Evolutionary conservation across 768 basidiomycete genomes (phyloP).

Genomic region (Tricholoma bakamatsutake): DNA sequence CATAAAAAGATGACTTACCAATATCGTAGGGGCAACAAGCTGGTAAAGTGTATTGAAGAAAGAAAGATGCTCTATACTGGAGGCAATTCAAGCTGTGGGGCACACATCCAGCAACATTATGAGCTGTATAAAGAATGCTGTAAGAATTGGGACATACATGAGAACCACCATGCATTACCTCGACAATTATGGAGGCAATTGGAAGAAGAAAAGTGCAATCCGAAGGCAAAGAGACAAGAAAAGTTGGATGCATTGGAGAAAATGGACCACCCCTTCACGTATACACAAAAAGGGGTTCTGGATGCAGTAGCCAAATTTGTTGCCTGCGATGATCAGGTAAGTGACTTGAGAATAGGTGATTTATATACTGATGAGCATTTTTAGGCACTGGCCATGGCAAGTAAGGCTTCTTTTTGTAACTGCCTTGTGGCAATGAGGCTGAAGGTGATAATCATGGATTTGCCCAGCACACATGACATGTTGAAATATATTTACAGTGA

Average conservation of each 20-base stretch:
- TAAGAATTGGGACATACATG: neutral
- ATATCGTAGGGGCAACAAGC: neutral
- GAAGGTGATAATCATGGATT: neutral
- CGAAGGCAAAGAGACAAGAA: constrained; percentile 1
- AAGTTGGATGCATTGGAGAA: neutral
- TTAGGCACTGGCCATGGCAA: neutral
- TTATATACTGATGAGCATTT: too few relatives aligned
- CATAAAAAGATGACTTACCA: neutral
- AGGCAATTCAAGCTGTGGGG: constrained; percentile 1
- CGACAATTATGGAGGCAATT: constrained; percentile 2
- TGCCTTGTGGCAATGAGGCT: neutral
- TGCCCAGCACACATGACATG: neutral
- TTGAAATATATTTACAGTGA: neutral
- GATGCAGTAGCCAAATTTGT: neutral
- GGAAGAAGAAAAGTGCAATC: neutral
- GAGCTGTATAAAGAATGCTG: neutral
- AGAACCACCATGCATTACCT: constrained; percentile 9
- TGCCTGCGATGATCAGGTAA: constrained; percentile 1
- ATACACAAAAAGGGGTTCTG: neutral
- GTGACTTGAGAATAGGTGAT: too few relatives aligned
- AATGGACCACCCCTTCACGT: neutral
- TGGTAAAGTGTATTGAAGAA: neutral
- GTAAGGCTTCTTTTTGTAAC: neutral
- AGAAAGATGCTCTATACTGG: neutral
- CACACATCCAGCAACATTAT: neutral